These are phyloP conservation scores for Saccharomyces uvarum DNA, from an alignment of 1,139 yeast genomes.

Conservation along the genomic window DNA sequence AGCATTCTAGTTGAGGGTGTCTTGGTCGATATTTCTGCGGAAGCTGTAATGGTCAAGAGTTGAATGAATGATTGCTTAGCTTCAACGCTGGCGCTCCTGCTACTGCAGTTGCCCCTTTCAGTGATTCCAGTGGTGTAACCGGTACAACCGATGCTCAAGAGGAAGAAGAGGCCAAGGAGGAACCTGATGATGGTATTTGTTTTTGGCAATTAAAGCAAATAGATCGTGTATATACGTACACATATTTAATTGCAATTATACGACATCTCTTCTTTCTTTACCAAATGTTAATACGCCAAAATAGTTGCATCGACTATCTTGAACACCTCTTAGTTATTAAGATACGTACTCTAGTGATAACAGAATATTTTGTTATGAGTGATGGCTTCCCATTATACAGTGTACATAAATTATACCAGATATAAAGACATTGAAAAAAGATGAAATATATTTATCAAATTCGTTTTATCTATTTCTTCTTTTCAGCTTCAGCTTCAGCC, in stretches of 20 bases:
- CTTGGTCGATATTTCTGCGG: slow-evolving; percentile 79
- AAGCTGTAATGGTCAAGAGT: slow-evolving; percentile 74
- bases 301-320: neutral
- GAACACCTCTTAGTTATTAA: too few species aligned
- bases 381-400: slow-evolving; percentile 3
- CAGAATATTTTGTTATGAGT: slow-evolving; percentile 1
- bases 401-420: slow-evolving; percentile 6
- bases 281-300: neutral
- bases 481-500: slow-evolving; percentile 99
- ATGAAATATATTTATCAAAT: neutral
- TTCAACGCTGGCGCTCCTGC: slow-evolving; percentile 68
- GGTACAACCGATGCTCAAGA: slow-evolving; percentile 51
- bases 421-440: slow-evolving; percentile 4
- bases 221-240: neutral
- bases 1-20: slow-evolving; percentile 59
- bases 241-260: neutral
- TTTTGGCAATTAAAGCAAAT: slow-evolving; percentile 56
- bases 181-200: slow-evolving; percentile 65
- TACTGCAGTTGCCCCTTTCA: slow-evolving; percentile 51
- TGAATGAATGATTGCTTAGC: slow-evolving; percentile 69
- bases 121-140: slow-evolving; percentile 50
- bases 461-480: slow-evolving; percentile 67
- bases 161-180: slow-evolving; percentile 36
- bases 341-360: neutral
- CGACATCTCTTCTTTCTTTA: neutral